Evolutionary conservation across 2,329 filamentous ascomycete species (phyloP).

Genomic region (Ophiostoma pallidulum): DNA sequence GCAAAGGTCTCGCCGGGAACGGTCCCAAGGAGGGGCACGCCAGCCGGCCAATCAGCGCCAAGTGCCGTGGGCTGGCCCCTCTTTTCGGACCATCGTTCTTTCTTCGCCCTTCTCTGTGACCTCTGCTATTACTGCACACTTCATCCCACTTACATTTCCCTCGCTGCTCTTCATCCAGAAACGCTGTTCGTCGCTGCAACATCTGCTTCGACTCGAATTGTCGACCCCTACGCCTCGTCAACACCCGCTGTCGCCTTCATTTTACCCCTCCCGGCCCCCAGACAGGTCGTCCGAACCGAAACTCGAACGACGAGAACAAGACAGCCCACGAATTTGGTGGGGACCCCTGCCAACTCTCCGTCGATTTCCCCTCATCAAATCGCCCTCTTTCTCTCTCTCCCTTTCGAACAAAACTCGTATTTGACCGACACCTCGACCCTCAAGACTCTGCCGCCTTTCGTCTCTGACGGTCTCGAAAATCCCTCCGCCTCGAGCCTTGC

Average conservation of each 20-base stretch:
- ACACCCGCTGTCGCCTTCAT: not conserved
- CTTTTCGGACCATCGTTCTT: not conserved
- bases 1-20: not conserved
- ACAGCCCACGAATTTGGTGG: not conserved
- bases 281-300: not conserved
- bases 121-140: too few relatives aligned
- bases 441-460: too few relatives aligned
- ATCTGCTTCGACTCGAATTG: not conserved
- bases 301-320: not conserved
- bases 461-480: too few relatives aligned
- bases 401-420: too few relatives aligned
- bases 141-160: too few relatives aligned
- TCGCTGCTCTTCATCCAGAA: too few relatives aligned
- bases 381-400: not conserved
- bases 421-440: too few relatives aligned
- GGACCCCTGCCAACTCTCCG: not conserved
- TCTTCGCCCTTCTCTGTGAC: not conserved
- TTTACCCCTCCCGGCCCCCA: too few relatives aligned
- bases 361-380: not conserved
- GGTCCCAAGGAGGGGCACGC: conserved; percentile 3
- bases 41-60: conserved; percentile 2
- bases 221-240: not conserved
- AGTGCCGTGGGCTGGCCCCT: not conserved
- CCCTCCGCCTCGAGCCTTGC: too few relatives aligned
- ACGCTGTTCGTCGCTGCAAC: too few relatives aligned